Evolutionary conservation across 768 basidiomycete genomes (phyloP).

Genomic region (Termitomyces sp.): DNA sequence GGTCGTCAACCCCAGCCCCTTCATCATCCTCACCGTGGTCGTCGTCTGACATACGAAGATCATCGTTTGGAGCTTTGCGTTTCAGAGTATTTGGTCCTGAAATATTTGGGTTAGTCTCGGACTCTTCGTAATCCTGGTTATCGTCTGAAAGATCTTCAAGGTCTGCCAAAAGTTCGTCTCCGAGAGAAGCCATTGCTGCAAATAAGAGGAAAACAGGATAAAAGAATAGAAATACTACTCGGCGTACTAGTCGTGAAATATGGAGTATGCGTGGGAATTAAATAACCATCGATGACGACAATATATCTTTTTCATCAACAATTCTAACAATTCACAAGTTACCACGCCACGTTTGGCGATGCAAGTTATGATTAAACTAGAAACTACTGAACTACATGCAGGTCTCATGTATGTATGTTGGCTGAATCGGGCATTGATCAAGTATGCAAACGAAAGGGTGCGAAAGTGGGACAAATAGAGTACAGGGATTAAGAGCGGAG

Average conservation of each 20-base stretch:
- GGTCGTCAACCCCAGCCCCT: constrained; percentile 37
- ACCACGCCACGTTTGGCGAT: too few relatives aligned
- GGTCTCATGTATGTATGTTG: not conserved
- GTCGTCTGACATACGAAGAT: constrained; percentile 52
- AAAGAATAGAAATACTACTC: not conserved
- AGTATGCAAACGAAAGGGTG: not conserved
- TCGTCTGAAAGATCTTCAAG: constrained; percentile 81
- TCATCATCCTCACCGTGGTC: constrained; percentile 46
- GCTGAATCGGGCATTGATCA: not conserved
- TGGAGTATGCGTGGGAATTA: not conserved
- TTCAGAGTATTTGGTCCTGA: constrained; percentile 40
- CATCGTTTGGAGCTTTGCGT: constrained; percentile 56
- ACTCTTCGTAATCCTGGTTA: constrained; percentile 36
- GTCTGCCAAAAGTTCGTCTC: constrained; percentile 90
- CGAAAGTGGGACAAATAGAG: not conserved
- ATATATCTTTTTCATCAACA: too few relatives aligned
- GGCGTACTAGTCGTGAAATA: not conserved
- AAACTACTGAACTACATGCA: not conserved
- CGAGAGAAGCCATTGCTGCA: constrained; percentile 66
- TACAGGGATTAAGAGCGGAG: not conserved
- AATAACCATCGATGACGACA: too few relatives aligned
- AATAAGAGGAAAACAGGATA: not conserved
- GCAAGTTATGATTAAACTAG: not conserved
- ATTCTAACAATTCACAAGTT: too few relatives aligned
- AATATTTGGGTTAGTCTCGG: constrained; percentile 10